Percentiles rank a stretch among this genome's conserved stretches.
phyloP scores from a whole-genome alignment of 2,329 filamentous ascomycete species.

The Iodosphaeria phyllophila region DNA sequence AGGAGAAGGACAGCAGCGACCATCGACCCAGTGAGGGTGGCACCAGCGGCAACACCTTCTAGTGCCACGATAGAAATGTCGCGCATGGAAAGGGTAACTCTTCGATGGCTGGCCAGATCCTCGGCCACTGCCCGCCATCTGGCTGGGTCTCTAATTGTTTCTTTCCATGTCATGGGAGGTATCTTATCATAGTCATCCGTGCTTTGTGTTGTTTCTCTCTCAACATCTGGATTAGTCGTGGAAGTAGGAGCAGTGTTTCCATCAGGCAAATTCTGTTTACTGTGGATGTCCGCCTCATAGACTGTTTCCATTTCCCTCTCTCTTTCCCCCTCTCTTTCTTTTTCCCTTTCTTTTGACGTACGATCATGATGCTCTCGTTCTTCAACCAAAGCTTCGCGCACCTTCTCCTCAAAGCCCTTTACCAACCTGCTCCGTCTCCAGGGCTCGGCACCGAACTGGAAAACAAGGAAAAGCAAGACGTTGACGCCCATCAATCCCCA shows the following conservation, averaged over 20 bases:
- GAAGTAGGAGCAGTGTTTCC: not conserved
- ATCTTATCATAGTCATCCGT: not conserved
- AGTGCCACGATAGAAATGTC: slow-evolving; percentile 53
- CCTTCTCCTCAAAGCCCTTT: slow-evolving; percentile 63
- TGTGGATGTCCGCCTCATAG: not conserved
- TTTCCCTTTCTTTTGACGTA: slow-evolving; percentile 19
- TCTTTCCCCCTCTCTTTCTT: slow-evolving; percentile 9
- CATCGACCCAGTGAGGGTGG: slow-evolving; percentile 36
- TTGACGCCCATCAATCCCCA: slow-evolving; percentile 98
- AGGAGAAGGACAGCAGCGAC: slow-evolving; percentile 22
- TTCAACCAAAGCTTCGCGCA: slow-evolving; percentile 50
- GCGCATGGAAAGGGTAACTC: slow-evolving; percentile 43
- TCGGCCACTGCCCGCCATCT: slow-evolving; percentile 28
- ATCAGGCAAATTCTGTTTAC: not conserved
- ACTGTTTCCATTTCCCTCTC: slow-evolving; percentile 4
- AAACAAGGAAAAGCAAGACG: slow-evolving; percentile 67
- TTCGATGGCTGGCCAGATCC: slow-evolving; percentile 48
- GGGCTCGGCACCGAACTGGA: slow-evolving; percentile 81
- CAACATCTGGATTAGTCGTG: not conserved
- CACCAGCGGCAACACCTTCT: slow-evolving; percentile 49
- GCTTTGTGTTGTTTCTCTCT: not conserved
- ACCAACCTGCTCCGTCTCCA: slow-evolving; percentile 74
- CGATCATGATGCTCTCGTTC: slow-evolving; percentile 35
- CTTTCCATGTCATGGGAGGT: slow-evolving; percentile 18
- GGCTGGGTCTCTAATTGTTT: slow-evolving; percentile 20